Evolutionary conservation across 805 yeast species (phyloP), one percentile per base, ranked within the genome.

Genomic region (Clavispora carvajalis): DNA sequence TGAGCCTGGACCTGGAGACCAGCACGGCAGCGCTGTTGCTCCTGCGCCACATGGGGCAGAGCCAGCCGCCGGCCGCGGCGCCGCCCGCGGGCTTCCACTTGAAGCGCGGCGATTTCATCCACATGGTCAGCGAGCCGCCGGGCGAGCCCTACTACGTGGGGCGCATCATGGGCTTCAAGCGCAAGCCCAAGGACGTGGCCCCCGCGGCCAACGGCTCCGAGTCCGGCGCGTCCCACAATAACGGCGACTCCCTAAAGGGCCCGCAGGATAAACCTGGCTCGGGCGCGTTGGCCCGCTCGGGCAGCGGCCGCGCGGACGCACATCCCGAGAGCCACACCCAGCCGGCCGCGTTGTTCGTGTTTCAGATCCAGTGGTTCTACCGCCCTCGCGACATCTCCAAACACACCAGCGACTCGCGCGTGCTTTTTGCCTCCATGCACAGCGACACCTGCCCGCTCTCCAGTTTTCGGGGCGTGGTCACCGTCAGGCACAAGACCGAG

Each of bases 91-190:
- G 63, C 3, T 56, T 62, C 40, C 58, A 54, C 34, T 44, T 77
- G n/a, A 45, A 46, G 4, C 77, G 76, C 45, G 78, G 77, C 39
- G 95, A 89, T 42, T 79, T 71, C 44, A 82, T 89, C 8, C 89
- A 85, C 57, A 79, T 90, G 80, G 73, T 90, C 10, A 79, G 93
- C 47, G 96, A 88, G 59, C 96, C 96, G 1, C 88, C 96, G 0
- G 93, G 95, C 2, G 96, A 88, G 53, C 97, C 98, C 0, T 93
- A 85, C 66, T 86, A 88, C 53, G 76, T 93, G 33, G 98, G 95
- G 1, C 70, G 91, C 31, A 73, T 91, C 29, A 76, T 86, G 70
- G 93, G 90, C 12, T 87, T 89, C 49, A 61, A 37, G 30, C 28
- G 42, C 15, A 46, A 45, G 25, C 37, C 34, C 31, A 43, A 40